Evolutionary conservation across 441 rosid genomes (phyloP).

Genomic region (Adansonia rubrostipa): DNA sequence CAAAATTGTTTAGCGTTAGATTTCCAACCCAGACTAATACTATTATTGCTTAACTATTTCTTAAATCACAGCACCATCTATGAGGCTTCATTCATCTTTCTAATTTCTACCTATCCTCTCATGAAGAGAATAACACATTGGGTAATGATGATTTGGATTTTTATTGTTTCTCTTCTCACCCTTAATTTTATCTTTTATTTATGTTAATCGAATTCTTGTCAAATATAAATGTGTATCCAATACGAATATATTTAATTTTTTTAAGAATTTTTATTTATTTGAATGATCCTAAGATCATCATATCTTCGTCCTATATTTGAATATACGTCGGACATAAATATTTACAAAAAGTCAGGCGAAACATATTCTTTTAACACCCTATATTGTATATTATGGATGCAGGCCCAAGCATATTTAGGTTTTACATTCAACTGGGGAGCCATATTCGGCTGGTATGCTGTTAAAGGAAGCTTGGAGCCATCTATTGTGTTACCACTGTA

Average conservation of each 20-base stretch:
- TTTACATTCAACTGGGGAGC: slow-evolving; percentile 92
- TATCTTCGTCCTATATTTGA: too few species aligned
- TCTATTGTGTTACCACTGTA: slow-evolving; percentile 69
- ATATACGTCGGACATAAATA: too few species aligned
- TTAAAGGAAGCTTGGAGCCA: slow-evolving; percentile 72
- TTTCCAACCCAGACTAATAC: slow-evolving; percentile 17
- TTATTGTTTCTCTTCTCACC: too few species aligned
- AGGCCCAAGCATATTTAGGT: slow-evolving; percentile 92
- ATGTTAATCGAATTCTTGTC: too few species aligned
- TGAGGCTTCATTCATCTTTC: slow-evolving; percentile 85
- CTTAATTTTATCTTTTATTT: too few species aligned
- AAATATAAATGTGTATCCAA: too few species aligned
- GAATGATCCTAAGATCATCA: too few species aligned
- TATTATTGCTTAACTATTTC: slow-evolving; percentile 8
- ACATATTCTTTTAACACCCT: too few species aligned
- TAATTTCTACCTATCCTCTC: slow-evolving; percentile 86
- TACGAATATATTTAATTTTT: too few species aligned
- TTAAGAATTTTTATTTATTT: too few species aligned
- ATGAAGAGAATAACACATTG: slow-evolving; percentile 94
- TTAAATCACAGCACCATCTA: slow-evolving; percentile 54
- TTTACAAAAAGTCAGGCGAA: too few species aligned
- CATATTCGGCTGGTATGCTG: slow-evolving; percentile 81
- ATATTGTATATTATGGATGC: slow-evolving; percentile 27
- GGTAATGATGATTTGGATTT: slow-evolving; percentile 38
- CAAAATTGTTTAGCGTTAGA: background rate